Percentiles rank a stretch among this genome's conserved stretches.
Conservation (phyloP, 129 eudicot species). For the Chrysanthemum seticuspe region DNA sequence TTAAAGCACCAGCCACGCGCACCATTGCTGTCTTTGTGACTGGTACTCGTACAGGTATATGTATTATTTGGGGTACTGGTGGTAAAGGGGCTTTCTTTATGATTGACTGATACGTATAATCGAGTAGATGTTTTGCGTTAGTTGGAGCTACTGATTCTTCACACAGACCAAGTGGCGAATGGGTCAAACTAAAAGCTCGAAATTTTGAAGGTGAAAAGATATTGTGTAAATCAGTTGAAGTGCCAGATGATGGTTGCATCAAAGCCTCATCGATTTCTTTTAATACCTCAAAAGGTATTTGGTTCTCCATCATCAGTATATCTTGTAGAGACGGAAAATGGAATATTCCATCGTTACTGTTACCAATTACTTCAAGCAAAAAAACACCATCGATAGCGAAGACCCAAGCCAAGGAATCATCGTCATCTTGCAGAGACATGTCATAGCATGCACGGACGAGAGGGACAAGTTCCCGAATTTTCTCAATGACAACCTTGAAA, state of each 20-base stretch:
- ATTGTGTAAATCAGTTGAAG: neutral
- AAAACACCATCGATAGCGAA: too few species aligned
- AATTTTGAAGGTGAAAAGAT: neutral
- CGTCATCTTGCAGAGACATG: conserved; percentile 24
- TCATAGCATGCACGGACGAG: conserved; percentile 37
- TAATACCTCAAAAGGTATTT: conserved; percentile 32
- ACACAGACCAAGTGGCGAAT: conserved; percentile 11
- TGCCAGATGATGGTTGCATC: neutral
- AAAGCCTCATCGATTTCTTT: conserved; percentile 13
- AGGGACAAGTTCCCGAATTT: neutral
- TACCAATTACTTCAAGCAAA: too few species aligned
- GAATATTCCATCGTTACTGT: too few species aligned
- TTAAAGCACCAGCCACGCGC: too few species aligned
- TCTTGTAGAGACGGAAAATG: conserved; percentile 12
- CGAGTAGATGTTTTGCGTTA: conserved; percentile 15
- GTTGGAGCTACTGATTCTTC: too few species aligned
- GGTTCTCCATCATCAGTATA: conserved; percentile 43
- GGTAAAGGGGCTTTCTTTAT: neutral
- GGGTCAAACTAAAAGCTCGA: neutral
- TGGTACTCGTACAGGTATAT: too few species aligned
- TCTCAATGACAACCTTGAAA: neutral
- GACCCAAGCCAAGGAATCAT: neutral
- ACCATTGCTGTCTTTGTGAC: too few species aligned
- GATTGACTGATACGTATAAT: conserved; percentile 11
- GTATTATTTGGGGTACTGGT: too few species aligned